Evolutionary conservation across 2,329 filamentous ascomycete genomes (phyloP), one percentile per base, ranked within the genome.

Genomic region (Leptographium radiaticola): DNA sequence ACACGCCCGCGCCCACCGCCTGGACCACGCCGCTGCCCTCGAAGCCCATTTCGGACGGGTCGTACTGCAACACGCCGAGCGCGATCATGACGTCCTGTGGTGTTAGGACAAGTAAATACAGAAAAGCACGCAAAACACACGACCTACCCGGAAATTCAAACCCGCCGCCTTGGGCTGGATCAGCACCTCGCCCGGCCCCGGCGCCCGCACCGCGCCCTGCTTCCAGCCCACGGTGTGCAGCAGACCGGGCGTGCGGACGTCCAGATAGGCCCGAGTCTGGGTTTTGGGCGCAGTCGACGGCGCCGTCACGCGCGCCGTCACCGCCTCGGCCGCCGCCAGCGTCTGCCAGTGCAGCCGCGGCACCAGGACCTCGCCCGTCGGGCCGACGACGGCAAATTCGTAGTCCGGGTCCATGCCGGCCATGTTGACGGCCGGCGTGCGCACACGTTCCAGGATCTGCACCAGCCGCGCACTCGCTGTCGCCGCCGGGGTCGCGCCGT

Each of bases 51-150:
- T 33, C 50, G 13, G 54, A 50, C 25, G 39, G 34, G 44, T 54
- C 51, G 36, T 60, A 53, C 34, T 58, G 54, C 39, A 40, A n/a
- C 39, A 40, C 12, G 36, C 56, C 59, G 53, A 60, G 55, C 6
- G 66, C 63, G 13, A 65, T 60, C 43, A 69, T 59, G 13, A 69
- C 61, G 57, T 71, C 70, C 25, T 58, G 57, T 52, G 66, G 68
- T n/a, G n/a, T n/a, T n/a, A n/a, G n/a, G n/a, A n/a, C n/a, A n/a
- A n/a, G n/a, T n/a, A n/a, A n/a, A n/a, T n/a, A n/a, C n/a, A n/a
- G n/a, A n/a, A n/a, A n/a, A n/a, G n/a, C n/a, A n/a, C n/a, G n/a
- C n/a, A n/a, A n/a, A n/a, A n/a, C n/a, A n/a, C n/a, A n/a, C n/a
- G 7, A 44, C 42, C 9, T 44, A 44, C 42, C n/a, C 42, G 16